Evolutionary conservation across 192 early-diverging fungal genomes (phyloP).

Genomic region (Glomus cerebriforme): DNA sequence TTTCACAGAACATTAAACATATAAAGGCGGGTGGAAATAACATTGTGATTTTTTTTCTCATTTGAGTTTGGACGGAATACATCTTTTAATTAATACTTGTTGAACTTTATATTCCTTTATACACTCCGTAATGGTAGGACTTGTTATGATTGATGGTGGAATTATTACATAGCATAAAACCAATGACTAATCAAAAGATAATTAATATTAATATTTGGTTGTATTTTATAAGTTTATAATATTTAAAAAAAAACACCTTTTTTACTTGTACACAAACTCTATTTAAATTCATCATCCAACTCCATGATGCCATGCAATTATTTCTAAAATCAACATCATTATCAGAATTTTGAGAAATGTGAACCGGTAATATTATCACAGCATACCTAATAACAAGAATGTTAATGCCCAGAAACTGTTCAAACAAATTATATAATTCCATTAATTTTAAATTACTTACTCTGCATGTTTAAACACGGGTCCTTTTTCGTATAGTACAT

Average conservation of each 20-base stretch:
- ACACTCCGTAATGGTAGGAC: background rate
- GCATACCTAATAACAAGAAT: background rate
- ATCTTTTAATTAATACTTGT: constrained; percentile 13
- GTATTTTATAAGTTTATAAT: background rate
- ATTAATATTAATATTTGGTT: background rate
- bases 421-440: too few species aligned
- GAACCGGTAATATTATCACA: constrained; percentile 7
- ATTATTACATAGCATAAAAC: constrained; percentile 7
- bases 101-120: background rate
- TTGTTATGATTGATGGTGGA: background rate
- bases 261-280: constrained; percentile 21
- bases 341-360: background rate
- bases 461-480: constrained; percentile 61
- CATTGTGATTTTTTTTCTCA: background rate
- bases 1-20: background rate
- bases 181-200: background rate
- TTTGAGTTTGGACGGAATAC: background rate
- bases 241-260: constrained; percentile 3
- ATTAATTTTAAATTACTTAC: constrained; percentile 33
- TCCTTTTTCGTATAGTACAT: constrained; percentile 62
- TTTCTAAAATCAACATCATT: background rate
- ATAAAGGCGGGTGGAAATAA: background rate
- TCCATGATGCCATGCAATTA: background rate
- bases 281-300: background rate
- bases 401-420: too few species aligned